Conservation (phyloP, 108 stramenopile genomes). For the Craspedostauros australis region DNA sequence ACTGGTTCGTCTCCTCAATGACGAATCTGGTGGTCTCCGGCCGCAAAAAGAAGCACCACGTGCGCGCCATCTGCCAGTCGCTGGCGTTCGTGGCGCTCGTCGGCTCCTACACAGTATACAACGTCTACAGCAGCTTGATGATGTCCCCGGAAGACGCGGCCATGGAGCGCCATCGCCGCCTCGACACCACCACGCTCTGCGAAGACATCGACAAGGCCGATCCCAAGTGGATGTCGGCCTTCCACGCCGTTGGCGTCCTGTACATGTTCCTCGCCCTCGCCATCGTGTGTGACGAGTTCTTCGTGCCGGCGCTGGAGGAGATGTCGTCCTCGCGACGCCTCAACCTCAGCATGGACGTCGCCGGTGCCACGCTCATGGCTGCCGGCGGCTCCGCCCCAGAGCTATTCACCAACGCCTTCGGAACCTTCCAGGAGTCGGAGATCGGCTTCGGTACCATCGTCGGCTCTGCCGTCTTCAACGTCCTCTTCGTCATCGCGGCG, state of each 20-base stretch:
- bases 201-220: conserved; percentile 18
- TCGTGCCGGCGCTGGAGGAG: conserved; percentile 81
- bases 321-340: conserved; percentile 44
- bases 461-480: conserved; percentile 82
- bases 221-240: conserved; percentile 26
- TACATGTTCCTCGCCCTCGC: conserved; percentile 85
- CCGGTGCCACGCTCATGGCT: conserved; percentile 77
- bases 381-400: conserved; percentile 82
- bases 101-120: conserved; percentile 15
- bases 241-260: conserved; percentile 47
- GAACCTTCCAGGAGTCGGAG: conserved; percentile 59
- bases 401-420: conserved; percentile 72
- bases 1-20: no score
- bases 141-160: neutral
- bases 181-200: no score
- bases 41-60: conserved; percentile 37
- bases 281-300: conserved; percentile 82
- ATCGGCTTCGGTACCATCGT: conserved; percentile 88
- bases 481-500: conserved; percentile 77
- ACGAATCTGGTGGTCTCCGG: no score
- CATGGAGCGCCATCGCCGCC: neutral
- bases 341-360: conserved; percentile 73
- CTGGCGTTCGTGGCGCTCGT: conserved; percentile 27
- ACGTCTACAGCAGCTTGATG: neutral
- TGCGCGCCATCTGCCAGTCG: conserved; percentile 35